Percentiles rank a stretch among this genome's conserved stretches.
Evolutionary conservation across 495 filamentous ascomycete species (phyloP).

Genomic region (Penicillium soppii): DNA sequence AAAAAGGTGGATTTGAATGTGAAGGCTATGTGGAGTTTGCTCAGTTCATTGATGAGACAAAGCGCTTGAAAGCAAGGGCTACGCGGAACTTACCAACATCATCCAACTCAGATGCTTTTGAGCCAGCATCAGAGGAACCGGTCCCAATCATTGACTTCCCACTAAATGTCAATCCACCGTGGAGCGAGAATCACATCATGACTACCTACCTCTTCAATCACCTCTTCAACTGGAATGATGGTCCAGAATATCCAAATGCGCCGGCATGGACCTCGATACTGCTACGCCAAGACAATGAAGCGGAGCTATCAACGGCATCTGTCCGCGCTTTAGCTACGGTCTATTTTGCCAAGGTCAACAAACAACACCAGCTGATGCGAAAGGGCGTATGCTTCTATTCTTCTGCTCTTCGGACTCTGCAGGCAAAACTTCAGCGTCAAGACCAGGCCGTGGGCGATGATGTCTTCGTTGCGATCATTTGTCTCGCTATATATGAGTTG

Average conservation of each 20-base stretch:
- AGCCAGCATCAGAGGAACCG: not conserved
- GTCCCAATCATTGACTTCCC: not conserved
- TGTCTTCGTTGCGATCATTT: conserved; percentile 13
- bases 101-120: not conserved
- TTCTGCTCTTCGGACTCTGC: conserved; percentile 10
- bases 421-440: conserved; percentile 2
- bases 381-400: conserved; percentile 12
- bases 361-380: conserved; percentile 1
- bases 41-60: conserved; percentile 14
- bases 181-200: conserved; percentile 12
- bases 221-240: conserved; percentile 16
- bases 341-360: conserved; percentile 16
- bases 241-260: conserved; percentile 5
- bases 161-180: conserved; percentile 6
- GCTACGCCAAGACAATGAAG: not conserved
- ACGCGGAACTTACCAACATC: not conserved
- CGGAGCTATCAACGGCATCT: conserved; percentile 3
- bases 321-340: conserved; percentile 10
- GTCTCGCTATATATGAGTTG: conserved; percentile 17
- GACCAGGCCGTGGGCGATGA: conserved; percentile 8
- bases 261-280: conserved; percentile 11
- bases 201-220: conserved; percentile 10
- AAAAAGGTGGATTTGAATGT: conserved; percentile 18
- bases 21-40: conserved; percentile 18
- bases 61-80: not conserved